Evolutionary conservation across 371 early-diverging fungal species (phyloP), one percentile per base, ranked within the genome.

Genomic region (Apophysomyces ossiformis): DNA sequence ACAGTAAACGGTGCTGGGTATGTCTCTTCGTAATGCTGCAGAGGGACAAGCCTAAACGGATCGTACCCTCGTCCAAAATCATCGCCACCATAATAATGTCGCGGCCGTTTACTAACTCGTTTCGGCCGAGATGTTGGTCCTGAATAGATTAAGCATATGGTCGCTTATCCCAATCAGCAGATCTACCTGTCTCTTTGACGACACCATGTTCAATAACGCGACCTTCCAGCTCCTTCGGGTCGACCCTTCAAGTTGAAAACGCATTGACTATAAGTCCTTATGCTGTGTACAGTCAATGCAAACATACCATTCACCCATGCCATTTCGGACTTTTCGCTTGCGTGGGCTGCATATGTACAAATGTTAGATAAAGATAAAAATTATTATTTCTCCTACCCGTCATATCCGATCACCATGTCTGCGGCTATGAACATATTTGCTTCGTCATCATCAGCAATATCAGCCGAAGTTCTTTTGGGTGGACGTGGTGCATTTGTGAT

Each of bases 11-110:
- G 90, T 4, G 89, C 83, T 4, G 82, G 77, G 36, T 77, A 50
- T 16, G 78, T 72, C 8, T 81, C 78, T 18, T 70, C 77, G 67
- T 87, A 89, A 39, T 84, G 74, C 16, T 78, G 75, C 13, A 87
- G 71, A 1, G 89, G 87, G 6, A 92, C 85, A 18, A 92, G 71
- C 60, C 84, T 79, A 68, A 92, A 92, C 5, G 91, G 91, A 70
- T 90, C 91, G 61, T 86, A 84, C 0, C 83, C 85, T 57, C 72
- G 46, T 4, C 76, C 69, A 58, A 76, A 80, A n/a, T 78, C 82
- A 61, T 81, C 71, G 12, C 75, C 76, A 37, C 73, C 71, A 37
- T 73, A 71, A 65, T 76, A 73, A 60, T 75, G 75, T 21, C 21
- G 54, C 3, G 72, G 74, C 57, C 69, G 69, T 68, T 69, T 73